Evolutionary conservation across 768 basidiomycete species (phyloP).

Genomic region (Lactarius deliciosus): DNA sequence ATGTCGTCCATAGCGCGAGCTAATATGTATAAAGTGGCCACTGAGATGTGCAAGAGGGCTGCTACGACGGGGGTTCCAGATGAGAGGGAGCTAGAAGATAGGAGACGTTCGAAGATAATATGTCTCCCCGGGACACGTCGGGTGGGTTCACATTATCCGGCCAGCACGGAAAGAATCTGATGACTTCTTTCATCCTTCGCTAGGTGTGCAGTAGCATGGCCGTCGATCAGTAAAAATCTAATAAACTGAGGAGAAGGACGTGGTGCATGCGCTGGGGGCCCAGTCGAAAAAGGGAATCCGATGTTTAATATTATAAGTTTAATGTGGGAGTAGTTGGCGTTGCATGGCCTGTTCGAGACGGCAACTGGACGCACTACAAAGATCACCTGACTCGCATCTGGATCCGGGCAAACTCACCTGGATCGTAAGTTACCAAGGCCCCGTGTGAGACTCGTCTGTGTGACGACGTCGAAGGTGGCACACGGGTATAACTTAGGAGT

Average conservation of each 20-base stretch:
- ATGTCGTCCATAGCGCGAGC: not conserved
- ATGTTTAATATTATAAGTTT: no score
- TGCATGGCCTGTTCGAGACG: not conserved
- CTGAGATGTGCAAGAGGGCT: not conserved
- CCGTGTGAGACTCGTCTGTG: not conserved
- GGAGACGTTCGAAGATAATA: not conserved
- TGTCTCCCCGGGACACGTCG: no score
- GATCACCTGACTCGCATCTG: no score
- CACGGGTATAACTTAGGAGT: not conserved
- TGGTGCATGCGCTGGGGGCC: conserved; percentile 58
- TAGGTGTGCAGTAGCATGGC: conserved; percentile 64
- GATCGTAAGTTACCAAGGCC: no score
- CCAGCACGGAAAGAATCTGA: no score
- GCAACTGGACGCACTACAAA: no score
- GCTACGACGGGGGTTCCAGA: not conserved
- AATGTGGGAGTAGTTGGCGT: conserved; percentile 40
- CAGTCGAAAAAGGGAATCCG: conserved; percentile 54
- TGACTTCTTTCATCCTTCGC: conserved; percentile 45
- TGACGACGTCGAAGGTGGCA: not conserved
- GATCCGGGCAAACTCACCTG: no score
- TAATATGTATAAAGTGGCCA: not conserved
- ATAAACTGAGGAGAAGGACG: conserved; percentile 65
- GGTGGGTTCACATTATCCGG: no score
- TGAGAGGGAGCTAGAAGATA: not conserved
- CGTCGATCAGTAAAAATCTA: conserved; percentile 67